Evolutionary conservation across 768 basidiomycete genomes (phyloP), one percentile per base, ranked within the genome.

Genomic region (Chalciporus chontae): DNA sequence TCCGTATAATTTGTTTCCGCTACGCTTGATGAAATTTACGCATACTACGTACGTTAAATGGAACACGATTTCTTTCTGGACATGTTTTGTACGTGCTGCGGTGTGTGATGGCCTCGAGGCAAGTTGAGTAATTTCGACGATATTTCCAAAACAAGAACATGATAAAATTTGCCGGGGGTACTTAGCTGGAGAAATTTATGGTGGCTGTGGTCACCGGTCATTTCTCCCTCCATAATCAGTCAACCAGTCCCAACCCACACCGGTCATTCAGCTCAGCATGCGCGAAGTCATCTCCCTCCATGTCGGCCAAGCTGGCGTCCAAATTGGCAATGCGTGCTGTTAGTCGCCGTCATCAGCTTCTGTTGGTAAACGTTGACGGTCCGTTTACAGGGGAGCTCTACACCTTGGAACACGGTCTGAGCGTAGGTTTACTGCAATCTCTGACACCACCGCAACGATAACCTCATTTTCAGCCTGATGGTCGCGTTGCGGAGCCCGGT

Each of bases 281-380:
- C 85, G 88, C 72, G 88, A 90, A 85, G 92, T 96, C 67, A 94
- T 96, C 73, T 94, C 91, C 67, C 74, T 96, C 59, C 92, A 96
- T 67, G 91, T 96, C 64, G 94, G 94, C 58, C 95, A 99, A 77
- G 95, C 95, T 69, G 93, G 93, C 77, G 84, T 91, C 51, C 88
- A 91, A 70, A 90, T 90, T 57, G 88, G 88, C 61, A 97, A 96
- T 73, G 93, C 95, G 59, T 98, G 93, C 77, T 95, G 94, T 90
- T 67, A 74, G 88, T 78, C 32, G 14, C 50, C 43, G 17, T 41
- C 5, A 43, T 31, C 14, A 46, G 45, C 37, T 42, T 39, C 38
- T 42, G 43, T 51, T 47, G 24, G 8, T 5, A 15, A 36, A n/a
- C 3, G 8, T 45, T 38, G 37, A 50, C 55, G 55, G 15, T 60